phyloP scores from a whole-genome alignment of 73 alveolate genomes.

The Tetrahymena elliotti region DNA sequence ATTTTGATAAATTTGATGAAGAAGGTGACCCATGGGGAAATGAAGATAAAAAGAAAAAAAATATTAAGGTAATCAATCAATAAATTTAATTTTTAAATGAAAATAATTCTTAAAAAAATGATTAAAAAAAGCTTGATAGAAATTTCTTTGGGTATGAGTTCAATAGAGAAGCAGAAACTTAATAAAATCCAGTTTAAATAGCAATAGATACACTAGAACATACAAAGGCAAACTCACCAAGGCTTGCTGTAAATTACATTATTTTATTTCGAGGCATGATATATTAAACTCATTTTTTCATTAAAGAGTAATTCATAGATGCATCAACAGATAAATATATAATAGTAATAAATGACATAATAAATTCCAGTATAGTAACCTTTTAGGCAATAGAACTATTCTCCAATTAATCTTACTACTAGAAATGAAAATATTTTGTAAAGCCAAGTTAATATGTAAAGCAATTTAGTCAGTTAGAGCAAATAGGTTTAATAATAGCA shows the following conservation, averaged over 20 bases:
- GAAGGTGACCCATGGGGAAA: constrained; percentile 61
- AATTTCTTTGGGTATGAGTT: constrained; percentile 1
- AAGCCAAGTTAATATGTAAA: background rate
- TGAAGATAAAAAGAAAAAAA: constrained; percentile 52
- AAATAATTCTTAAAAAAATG: background rate
- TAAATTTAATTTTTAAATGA: constrained; percentile 49
- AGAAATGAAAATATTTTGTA: background rate
- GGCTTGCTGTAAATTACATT: background rate
- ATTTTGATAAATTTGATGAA: constrained; percentile 76
- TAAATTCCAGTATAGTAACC: background rate
- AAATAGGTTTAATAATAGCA: background rate
- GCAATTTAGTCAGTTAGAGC: background rate
- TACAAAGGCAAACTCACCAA: background rate
- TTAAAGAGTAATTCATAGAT: background rate
- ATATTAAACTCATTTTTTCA: too few species aligned
- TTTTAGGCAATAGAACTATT: background rate
- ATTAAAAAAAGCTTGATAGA: constrained; percentile 37
- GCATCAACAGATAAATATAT: background rate
- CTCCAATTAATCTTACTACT: background rate
- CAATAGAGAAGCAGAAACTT: background rate
- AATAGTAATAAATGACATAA: background rate
- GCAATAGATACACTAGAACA: background rate
- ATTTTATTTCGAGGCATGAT: too few species aligned
- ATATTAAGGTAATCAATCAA: constrained; percentile 51
- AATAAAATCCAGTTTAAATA: background rate